Percentiles rank a stretch among this genome's conserved stretches.
Evolutionary conservation across 768 basidiomycete species (phyloP).

Genomic region (Amanita polypyramis): DNA sequence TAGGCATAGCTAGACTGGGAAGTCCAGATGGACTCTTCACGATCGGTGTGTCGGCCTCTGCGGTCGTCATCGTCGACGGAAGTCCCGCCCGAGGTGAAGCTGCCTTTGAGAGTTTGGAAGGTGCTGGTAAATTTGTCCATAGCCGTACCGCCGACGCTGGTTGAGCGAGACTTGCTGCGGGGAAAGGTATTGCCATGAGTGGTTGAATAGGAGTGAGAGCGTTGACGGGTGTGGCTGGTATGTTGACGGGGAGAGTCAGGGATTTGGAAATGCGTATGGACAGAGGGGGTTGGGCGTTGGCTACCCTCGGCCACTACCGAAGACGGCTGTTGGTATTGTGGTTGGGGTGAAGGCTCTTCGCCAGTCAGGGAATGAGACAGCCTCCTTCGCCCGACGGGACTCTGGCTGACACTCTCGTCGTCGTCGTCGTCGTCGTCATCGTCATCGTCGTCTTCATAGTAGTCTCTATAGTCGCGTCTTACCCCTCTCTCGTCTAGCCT

Average conservation of each 20-base stretch:
- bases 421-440: slow-evolving; percentile 48
- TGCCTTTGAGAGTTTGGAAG: slow-evolving; percentile 42
- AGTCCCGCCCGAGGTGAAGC: slow-evolving; percentile 28
- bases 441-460: slow-evolving; percentile 49
- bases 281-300: slow-evolving; percentile 15
- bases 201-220: not conserved
- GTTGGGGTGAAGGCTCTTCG: slow-evolving; percentile 16
- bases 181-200: slow-evolving; percentile 3
- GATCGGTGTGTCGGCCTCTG: not conserved
- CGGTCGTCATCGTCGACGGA: not conserved
- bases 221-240: not conserved
- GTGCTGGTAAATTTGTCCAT: slow-evolving; percentile 35
- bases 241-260: slow-evolving; percentile 4
- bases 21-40: slow-evolving; percentile 59
- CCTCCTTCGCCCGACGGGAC: slow-evolving; percentile 19
- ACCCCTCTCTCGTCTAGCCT: slow-evolving; percentile 54
- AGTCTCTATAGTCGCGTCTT: slow-evolving; percentile 36
- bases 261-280: slow-evolving; percentile 4
- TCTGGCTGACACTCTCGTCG: slow-evolving; percentile 28
- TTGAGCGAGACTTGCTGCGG: slow-evolving; percentile 9
- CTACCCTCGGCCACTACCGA: too few species aligned
- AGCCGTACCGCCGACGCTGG: slow-evolving; percentile 11
- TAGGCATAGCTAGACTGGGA: slow-evolving; percentile 70
- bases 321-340: slow-evolving; percentile 4
- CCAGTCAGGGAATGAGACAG: slow-evolving; percentile 11